Base-by-base conservation (phyloP, 2,329 filamentous ascomycete genomes). In the Raffaelea ambrosiae region DNA sequence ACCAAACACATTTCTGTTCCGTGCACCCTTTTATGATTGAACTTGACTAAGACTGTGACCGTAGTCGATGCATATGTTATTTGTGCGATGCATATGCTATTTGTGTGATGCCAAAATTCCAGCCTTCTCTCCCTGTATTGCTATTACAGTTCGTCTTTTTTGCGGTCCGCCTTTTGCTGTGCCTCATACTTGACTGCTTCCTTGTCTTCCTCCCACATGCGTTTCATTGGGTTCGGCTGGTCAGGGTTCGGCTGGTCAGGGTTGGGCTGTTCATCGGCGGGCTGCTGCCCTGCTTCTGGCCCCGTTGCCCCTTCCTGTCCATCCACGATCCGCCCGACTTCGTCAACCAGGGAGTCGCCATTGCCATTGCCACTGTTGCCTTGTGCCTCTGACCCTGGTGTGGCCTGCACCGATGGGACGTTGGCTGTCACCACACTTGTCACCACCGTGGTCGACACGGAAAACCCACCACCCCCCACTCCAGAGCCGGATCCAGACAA, bases 171-270 rank as follows among this genome's bases (percentile, higher is more conserved):
- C 20, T 33, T 9, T 16, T 23, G 11, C 16, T 44, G 38, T 43
- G 47, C 47, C 16, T 46, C 48, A 9, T 54, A 33, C 48, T 54
- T 55, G 26, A 48, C 51, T 2, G 38, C 54, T 45, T 55, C 58
- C 8, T 53, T 51, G 13, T 55, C 50, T 49, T 76, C 76, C 54
- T 81, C 77, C 68, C 77, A 79, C 64, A 74, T 74, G 64, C 77
- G 73, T 66, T 82, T 82, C 67, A 74, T 81, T 7, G 76, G 75
- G 59, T 82, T 82, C 23, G 61, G 57, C n/a, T 48, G 41, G 5
- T n/a, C n/a, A n/a, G 11, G 7, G 1, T 41, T 13, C 5, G 52
- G 52, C 29, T 61, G 62, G 55, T 55, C 57, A 26, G 11, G 7
- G 1, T 41, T 13, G 5, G 52, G 52, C 29, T 61, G 62, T 55